Percentiles rank a stretch among this genome's conserved stretches.
These are phyloP conservation scores for Flaveria sonorensis DNA, from an alignment of 129 eudicot genomes.

Conservation along the genomic window DNA sequence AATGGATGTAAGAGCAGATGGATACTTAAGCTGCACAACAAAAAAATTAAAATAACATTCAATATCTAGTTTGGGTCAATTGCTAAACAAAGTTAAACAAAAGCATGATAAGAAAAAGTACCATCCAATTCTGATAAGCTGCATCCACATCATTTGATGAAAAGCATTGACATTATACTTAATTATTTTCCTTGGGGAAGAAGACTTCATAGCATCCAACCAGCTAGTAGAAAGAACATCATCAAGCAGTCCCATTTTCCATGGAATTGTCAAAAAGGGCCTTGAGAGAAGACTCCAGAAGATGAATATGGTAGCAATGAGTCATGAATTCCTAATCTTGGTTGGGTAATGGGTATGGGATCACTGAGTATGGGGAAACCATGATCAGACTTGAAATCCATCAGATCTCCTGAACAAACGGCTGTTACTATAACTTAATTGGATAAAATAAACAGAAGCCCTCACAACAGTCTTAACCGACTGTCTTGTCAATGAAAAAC, in stretches of 20 bases:
- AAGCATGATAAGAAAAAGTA: slow-evolving; percentile 22
- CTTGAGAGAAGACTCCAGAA: slow-evolving; percentile 54
- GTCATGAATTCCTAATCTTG: slow-evolving; percentile 69
- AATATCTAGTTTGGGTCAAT: not conserved
- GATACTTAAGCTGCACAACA: slow-evolving; percentile 76
- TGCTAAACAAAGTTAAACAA: not conserved
- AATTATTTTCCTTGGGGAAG: slow-evolving; percentile 65
- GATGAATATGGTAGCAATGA: slow-evolving; percentile 59
- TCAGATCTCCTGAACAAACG: slow-evolving; percentile 27
- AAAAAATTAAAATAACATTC: not conserved
- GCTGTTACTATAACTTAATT: slow-evolving; percentile 8
- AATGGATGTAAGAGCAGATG: slow-evolving; percentile 86
- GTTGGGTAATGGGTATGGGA: slow-evolving; percentile 59
- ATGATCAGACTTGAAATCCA: slow-evolving; percentile 71
- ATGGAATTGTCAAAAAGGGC: slow-evolving; percentile 57
- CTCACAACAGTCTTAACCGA: slow-evolving; percentile 34
- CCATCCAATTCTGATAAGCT: slow-evolving; percentile 84
- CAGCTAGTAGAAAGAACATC: slow-evolving; percentile 61
- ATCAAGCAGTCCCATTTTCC: slow-evolving; percentile 74
- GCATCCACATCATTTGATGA: slow-evolving; percentile 43
- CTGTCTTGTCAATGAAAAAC: slow-evolving; percentile 55
- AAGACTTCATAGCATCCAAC: slow-evolving; percentile 95
- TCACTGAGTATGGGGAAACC: slow-evolving; percentile 66
- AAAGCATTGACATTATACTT: slow-evolving; percentile 45
- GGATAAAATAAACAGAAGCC: slow-evolving; percentile 9